Percentiles rank a stretch among this genome's conserved stretches.
Conservation (phyloP, 164 flowering plant genomes). For the Platanus orientalis region DNA sequence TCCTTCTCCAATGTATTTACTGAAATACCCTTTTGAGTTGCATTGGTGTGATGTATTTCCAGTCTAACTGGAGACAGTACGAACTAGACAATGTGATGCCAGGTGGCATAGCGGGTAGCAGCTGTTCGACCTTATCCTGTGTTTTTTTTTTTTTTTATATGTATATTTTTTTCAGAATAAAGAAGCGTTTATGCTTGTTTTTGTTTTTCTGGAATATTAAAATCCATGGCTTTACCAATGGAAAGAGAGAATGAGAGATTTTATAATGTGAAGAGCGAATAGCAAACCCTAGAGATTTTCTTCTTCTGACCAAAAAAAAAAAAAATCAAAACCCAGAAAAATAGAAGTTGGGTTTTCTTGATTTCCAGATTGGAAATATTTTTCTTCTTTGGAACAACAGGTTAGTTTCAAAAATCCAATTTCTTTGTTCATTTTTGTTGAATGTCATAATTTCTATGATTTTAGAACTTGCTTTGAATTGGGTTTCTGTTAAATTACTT, state of each 20-base stretch:
- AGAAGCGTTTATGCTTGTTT: too few relatives aligned
- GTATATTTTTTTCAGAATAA: too few relatives aligned
- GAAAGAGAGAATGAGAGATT: conserved; percentile 5
- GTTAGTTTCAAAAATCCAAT: conserved; percentile 11
- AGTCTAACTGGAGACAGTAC: too few relatives aligned
- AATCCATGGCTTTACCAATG: conserved; percentile 5
- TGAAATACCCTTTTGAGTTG: too few relatives aligned
- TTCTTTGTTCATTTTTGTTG: not conserved
- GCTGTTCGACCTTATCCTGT: conserved; percentile 59
- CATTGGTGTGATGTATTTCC: too few relatives aligned
- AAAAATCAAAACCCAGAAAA: too few relatives aligned
- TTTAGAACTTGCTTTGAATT: conserved; percentile 1
- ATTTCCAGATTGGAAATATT: conserved; percentile 10
- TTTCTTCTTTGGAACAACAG: not conserved
- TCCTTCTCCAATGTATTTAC: too few relatives aligned
- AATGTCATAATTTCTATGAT: not conserved
- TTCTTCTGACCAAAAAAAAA: too few relatives aligned
- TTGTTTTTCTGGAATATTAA: conserved; percentile 9
- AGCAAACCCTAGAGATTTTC: conserved; percentile 20
- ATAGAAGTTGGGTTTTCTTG: too few relatives aligned
- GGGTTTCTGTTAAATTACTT: not conserved
- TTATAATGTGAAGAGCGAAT: too few relatives aligned
- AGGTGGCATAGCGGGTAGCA: conserved; percentile 34
- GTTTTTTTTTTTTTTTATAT: too few relatives aligned
- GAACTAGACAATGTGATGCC: conserved; percentile 31